Conservation (phyloP, 176 grass and related monocot species). For the Carex myosuroides region DNA sequence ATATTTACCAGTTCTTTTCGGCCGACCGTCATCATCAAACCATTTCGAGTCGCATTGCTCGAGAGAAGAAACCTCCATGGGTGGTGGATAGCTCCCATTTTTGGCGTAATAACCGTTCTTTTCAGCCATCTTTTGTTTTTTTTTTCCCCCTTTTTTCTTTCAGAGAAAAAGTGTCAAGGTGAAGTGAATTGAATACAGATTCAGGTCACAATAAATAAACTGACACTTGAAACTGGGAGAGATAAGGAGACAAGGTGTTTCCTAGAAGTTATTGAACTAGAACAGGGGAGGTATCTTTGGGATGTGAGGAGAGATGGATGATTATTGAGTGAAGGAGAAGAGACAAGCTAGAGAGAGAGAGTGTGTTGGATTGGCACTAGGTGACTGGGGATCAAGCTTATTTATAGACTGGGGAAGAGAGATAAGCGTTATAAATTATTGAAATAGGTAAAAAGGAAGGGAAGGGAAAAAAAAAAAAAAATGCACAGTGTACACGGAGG, state of each 20-base stretch:
- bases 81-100: constrained; percentile 18
- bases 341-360: not conserved
- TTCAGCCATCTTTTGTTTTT: constrained; percentile 13
- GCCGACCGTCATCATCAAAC: constrained; percentile 64
- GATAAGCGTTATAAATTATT: not conserved
- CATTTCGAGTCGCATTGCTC: constrained; percentile 8
- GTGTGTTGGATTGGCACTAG: constrained; percentile 11
- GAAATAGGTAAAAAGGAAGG: not conserved
- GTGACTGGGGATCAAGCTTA: not conserved
- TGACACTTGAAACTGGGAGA: not conserved
- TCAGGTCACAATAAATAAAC: constrained; percentile 8
- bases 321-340: constrained; percentile 1
- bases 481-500: not conserved
- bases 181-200: not conserved
- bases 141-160: not conserved
- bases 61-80: constrained; percentile 38
- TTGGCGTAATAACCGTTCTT: constrained; percentile 2
- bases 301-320: not conserved
- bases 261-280: not conserved
- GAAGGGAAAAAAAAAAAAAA: not conserved
- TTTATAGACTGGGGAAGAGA: constrained; percentile 18
- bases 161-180: not conserved
- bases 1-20: constrained; percentile 32
- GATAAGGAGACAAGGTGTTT: constrained; percentile 10
- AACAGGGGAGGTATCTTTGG: not conserved